Evolutionary conservation across 2,329 filamentous ascomycete genomes (phyloP).

Genomic region (Epichloe typhina): DNA sequence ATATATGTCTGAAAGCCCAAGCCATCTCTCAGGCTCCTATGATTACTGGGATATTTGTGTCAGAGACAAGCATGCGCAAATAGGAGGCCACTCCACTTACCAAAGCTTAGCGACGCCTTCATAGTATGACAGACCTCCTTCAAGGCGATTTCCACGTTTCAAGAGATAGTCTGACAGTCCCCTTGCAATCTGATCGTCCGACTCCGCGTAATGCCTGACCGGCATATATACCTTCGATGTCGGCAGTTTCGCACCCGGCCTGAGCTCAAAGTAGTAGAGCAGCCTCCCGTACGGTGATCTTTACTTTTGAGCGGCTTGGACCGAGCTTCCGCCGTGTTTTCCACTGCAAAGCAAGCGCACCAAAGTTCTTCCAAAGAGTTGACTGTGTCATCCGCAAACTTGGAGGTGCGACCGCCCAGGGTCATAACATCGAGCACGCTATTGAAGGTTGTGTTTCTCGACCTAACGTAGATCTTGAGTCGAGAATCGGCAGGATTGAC

Average conservation of each 20-base stretch:
- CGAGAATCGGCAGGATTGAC: slow-evolving; percentile 15
- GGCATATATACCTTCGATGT: slow-evolving; percentile 21
- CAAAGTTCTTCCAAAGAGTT: not conserved
- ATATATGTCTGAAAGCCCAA: not conserved
- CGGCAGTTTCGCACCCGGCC: slow-evolving; percentile 8
- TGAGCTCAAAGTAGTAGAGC: slow-evolving; percentile 22
- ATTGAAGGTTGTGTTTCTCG: slow-evolving; percentile 16
- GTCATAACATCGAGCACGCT: slow-evolving; percentile 15
- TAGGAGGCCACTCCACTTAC: not conserved
- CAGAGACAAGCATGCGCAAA: not conserved
- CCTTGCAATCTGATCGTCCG: not conserved
- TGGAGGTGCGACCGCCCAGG: slow-evolving; percentile 9
- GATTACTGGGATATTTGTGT: not conserved
- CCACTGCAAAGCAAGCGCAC: not conserved
- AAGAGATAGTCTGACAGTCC: not conserved
- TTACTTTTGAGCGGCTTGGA: slow-evolving; percentile 6
- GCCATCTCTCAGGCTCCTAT: not conserved
- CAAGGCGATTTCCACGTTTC: not conserved
- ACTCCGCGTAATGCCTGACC: slow-evolving; percentile 19
- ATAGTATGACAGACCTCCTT: not conserved
- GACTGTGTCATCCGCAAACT: not conserved
- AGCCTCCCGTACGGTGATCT: slow-evolving; percentile 20
- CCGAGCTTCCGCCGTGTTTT: not conserved
- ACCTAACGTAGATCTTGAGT: slow-evolving; percentile 24
- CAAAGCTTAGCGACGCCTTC: not conserved